phyloP scores from a whole-genome alignment of 2,329 filamentous ascomycete genomes.

The Nothophoma quercina region DNA sequence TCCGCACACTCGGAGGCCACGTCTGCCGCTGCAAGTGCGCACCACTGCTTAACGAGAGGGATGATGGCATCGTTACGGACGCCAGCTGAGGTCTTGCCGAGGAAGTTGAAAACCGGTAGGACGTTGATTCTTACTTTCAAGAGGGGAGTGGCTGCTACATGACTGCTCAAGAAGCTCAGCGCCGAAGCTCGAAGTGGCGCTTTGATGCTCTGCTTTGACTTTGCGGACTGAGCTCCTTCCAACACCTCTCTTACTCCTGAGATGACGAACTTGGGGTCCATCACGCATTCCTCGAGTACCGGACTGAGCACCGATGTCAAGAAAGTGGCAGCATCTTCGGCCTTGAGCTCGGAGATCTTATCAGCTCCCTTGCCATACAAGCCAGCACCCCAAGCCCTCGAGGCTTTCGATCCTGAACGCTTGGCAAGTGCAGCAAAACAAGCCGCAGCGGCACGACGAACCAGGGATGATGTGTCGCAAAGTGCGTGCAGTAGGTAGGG shows the following conservation, averaged over 20 bases:
- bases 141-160: constrained; percentile 73
- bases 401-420: constrained; percentile 19
- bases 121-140: constrained; percentile 74
- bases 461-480: constrained; percentile 75
- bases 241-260: constrained; percentile 68
- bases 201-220: constrained; percentile 55
- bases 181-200: constrained; percentile 70
- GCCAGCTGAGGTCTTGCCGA: constrained; percentile 75
- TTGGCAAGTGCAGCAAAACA: constrained; percentile 57
- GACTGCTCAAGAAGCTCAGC: constrained; percentile 75
- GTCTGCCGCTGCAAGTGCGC: constrained; percentile 61
- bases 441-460: constrained; percentile 77
- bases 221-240: constrained; percentile 58
- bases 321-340: constrained; percentile 57
- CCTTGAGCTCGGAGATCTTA: constrained; percentile 68
- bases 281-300: constrained; percentile 81
- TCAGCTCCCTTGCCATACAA: constrained; percentile 68
- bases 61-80: constrained; percentile 78
- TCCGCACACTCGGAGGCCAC: constrained; percentile 59
- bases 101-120: constrained; percentile 73
- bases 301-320: constrained; percentile 75
- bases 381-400: constrained; percentile 34
- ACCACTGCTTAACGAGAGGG: constrained; percentile 77
- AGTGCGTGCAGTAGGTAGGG: constrained; percentile 82
- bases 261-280: constrained; percentile 76